phyloP scores from a whole-genome alignment of 768 basidiomycete species.

The Sistotremastrum suecicum region DNA sequence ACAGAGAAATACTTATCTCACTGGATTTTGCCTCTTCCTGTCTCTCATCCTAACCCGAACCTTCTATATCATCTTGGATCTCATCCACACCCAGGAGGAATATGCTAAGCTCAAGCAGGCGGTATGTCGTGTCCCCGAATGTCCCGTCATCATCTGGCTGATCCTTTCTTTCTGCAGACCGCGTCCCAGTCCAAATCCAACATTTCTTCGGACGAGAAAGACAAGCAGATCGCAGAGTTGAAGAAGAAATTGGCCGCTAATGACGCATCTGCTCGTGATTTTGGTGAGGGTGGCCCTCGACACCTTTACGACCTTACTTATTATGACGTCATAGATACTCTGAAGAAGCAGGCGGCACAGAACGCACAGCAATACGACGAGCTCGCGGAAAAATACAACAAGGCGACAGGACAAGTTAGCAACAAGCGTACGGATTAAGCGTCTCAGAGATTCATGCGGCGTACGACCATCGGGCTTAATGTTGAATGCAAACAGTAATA shows the following conservation, averaged over 20 bases:
- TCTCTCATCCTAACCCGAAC: constrained; percentile 88
- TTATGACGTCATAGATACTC: constrained; percentile 32
- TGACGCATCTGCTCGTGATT: constrained; percentile 48
- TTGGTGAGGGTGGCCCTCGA: constrained; percentile 29
- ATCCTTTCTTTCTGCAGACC: constrained; percentile 1
- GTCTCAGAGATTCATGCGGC: no score
- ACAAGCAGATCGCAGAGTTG: constrained; percentile 49
- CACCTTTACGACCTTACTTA: background rate
- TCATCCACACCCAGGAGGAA: constrained; percentile 81
- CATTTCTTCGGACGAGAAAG: constrained; percentile 21
- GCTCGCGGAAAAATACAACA: constrained; percentile 64
- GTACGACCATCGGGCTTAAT: no score
- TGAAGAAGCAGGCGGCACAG: constrained; percentile 72
- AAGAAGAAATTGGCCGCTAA: constrained; percentile 49
- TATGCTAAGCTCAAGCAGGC: constrained; percentile 69
- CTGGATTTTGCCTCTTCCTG: constrained; percentile 89
- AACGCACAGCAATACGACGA: constrained; percentile 74
- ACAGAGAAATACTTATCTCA: constrained; percentile 85
- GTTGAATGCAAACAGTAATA: no score
- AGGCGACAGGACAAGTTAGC: constrained; percentile 42
- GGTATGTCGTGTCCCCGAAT: constrained; percentile 13
- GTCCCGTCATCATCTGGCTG: background rate
- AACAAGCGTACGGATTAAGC: constrained; percentile 54
- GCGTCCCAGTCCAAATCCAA: constrained; percentile 1
- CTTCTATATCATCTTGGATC: constrained; percentile 84